phyloP scores from a whole-genome alignment of 2,329 filamentous ascomycete genomes.

The Sclerotinia nivalis region DNA sequence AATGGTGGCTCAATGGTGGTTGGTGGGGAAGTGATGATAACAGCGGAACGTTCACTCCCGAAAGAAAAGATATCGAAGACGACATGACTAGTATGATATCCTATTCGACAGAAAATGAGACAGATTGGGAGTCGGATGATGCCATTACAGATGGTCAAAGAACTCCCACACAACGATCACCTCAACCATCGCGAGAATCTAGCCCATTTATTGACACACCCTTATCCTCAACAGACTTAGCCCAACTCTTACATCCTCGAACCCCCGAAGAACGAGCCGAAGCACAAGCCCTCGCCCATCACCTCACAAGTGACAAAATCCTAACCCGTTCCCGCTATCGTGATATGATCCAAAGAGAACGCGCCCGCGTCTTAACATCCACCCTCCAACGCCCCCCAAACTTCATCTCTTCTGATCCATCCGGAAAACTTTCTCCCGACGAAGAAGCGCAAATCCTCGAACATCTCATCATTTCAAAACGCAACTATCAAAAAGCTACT shows the following conservation, averaged over 20 bases:
- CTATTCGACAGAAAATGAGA: constrained; percentile 47
- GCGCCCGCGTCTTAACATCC: constrained; percentile 65
- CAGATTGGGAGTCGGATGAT: constrained; percentile 49
- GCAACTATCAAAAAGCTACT: constrained; percentile 30
- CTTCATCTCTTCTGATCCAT: constrained; percentile 36
- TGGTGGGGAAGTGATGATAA: constrained; percentile 82
- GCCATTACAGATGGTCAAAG: constrained; percentile 51
- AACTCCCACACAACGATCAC: constrained; percentile 72
- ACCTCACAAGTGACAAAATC: constrained; percentile 68
- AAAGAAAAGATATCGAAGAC: constrained; percentile 57
- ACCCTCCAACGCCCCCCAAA: constrained; percentile 44
- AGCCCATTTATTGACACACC: constrained; percentile 63
- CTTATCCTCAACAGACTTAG: constrained; percentile 68
- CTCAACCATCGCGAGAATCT: constrained; percentile 52
- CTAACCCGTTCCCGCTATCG: constrained; percentile 81
- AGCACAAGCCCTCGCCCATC: constrained; percentile 77
- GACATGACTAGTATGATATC: constrained; percentile 84
- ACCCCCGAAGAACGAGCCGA: constrained; percentile 77
- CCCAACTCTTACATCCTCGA: constrained; percentile 77
- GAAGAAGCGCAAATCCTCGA: constrained; percentile 64
- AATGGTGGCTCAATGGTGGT: constrained; percentile 80
- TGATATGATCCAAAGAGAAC: constrained; percentile 66
- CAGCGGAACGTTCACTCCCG: constrained; percentile 74
- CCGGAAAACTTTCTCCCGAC: constrained; percentile 51
- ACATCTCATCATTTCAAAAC: constrained; percentile 53